Evolutionary conservation across 2,329 filamentous ascomycete genomes (phyloP).

Genomic region (Leptosphaerulina australis): DNA sequence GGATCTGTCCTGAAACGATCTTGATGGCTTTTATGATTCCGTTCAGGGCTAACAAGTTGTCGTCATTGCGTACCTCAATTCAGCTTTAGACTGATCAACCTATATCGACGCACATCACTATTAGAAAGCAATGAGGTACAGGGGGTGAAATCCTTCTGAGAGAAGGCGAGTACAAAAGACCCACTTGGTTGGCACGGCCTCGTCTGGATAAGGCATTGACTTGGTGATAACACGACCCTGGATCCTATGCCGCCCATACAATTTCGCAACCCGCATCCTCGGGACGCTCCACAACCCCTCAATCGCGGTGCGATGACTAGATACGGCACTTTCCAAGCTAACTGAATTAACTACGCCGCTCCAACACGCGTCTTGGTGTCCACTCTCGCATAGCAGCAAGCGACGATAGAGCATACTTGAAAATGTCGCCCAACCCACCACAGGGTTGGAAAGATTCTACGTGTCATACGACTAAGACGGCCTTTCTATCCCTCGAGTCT

Average conservation of each 20-base stretch:
- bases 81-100: not conserved
- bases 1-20: not conserved
- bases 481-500: not conserved
- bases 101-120: conserved; percentile 1
- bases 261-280: not conserved
- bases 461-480: not conserved
- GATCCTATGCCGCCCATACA: not conserved
- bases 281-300: not conserved
- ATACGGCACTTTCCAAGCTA: not conserved
- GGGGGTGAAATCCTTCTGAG: not conserved
- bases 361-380: conserved; percentile 1
- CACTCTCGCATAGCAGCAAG: conserved; percentile 12
- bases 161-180: conserved; percentile 2
- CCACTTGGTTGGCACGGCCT: conserved; percentile 6
- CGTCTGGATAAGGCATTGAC: not conserved
- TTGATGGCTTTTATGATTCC: not conserved
- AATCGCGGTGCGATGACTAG: not conserved
- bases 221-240: conserved; percentile 3
- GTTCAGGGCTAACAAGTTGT: conserved; percentile 3
- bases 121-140: not conserved
- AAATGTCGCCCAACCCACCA: not conserved
- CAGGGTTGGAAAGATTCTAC: not conserved
- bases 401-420: conserved; percentile 5
- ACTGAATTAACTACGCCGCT: not conserved
- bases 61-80: not conserved